These are phyloP conservation scores for Mycena latifolia DNA, from an alignment of 768 basidiomycete species.

Conservation along the genomic window DNA sequence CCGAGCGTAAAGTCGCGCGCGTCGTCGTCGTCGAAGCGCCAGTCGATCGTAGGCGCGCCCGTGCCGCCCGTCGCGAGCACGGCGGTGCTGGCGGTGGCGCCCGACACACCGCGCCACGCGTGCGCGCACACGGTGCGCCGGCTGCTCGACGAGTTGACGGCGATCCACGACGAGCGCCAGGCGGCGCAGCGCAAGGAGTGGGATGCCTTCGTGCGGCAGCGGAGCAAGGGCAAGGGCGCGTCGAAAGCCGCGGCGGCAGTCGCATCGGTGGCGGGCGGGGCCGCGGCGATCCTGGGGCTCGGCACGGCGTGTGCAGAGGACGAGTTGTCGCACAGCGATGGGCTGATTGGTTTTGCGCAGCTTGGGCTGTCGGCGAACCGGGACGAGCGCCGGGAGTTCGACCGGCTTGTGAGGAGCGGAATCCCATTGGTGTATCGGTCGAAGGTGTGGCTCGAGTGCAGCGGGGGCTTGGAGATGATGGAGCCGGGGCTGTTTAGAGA, in stretches of 20 bases:
- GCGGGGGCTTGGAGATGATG: slow-evolving; percentile 90
- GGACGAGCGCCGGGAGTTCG: slow-evolving; percentile 85
- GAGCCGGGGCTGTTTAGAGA: slow-evolving; percentile 94
- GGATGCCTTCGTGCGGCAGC: slow-evolving; percentile 87
- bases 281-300: slow-evolving; percentile 77
- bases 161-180: slow-evolving; percentile 88
- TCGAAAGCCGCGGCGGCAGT: slow-evolving; percentile 44
- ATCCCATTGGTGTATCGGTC: slow-evolving; percentile 91
- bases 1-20: slow-evolving; percentile 59
- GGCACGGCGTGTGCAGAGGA: slow-evolving; percentile 75
- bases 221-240: slow-evolving; percentile 60
- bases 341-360: slow-evolving; percentile 92
- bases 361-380: slow-evolving; percentile 83
- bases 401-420: slow-evolving; percentile 83
- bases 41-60: slow-evolving; percentile 42
- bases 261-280: slow-evolving; percentile 51
- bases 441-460: slow-evolving; percentile 94
- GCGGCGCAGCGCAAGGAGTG: slow-evolving; percentile 78
- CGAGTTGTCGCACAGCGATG: slow-evolving; percentile 85
- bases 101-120: slow-evolving; percentile 77
- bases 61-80: slow-evolving; percentile 13
- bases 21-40: slow-evolving; percentile 65
- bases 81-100: slow-evolving; percentile 66
- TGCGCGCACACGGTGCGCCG: slow-evolving; percentile 80
- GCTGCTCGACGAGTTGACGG: slow-evolving; percentile 82